A percentile compares a stretch with the other conserved stretches of the same genome.
Conservation (phyloP, 108 stramenopile genomes). For the Fragilaria crotonensis region DNA sequence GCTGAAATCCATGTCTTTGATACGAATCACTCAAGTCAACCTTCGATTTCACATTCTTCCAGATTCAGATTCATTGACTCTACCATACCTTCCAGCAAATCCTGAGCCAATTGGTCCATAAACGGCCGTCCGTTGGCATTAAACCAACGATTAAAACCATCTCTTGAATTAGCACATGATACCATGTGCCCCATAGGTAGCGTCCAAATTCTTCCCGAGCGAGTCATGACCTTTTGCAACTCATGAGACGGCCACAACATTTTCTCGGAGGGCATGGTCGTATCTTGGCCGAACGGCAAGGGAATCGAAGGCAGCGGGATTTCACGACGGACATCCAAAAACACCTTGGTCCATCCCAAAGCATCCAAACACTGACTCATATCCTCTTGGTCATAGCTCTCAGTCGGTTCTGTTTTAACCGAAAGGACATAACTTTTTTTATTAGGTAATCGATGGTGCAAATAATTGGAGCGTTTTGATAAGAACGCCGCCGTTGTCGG, state of each 20-base stretch:
- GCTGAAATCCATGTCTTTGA: too few species aligned
- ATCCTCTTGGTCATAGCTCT: slow-evolving; percentile 1
- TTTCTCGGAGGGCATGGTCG: slow-evolving; percentile 8
- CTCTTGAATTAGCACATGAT: slow-evolving; percentile 63
- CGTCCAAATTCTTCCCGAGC: slow-evolving; percentile 3
- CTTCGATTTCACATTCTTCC: background rate
- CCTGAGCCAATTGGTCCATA: slow-evolving; percentile 55
- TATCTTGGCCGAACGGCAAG: slow-evolving; percentile 2
- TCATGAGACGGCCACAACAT: slow-evolving; percentile 31
- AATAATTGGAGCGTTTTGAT: slow-evolving; percentile 34
- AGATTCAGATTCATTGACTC: background rate
- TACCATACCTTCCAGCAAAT: slow-evolving; percentile 16
- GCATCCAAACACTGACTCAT: slow-evolving; percentile 55
- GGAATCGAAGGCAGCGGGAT: slow-evolving; percentile 25
- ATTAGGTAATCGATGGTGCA: slow-evolving; percentile 23
- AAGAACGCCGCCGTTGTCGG: slow-evolving; percentile 74
- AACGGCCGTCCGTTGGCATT: slow-evolving; percentile 50
- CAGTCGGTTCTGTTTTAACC: background rate
- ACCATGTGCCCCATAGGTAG: slow-evolving; percentile 69
- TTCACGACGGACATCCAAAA: slow-evolving; percentile 60
- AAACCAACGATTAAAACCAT: slow-evolving; percentile 27
- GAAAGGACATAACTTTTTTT: slow-evolving; percentile 3
- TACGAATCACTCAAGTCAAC: too few species aligned
- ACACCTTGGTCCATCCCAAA: slow-evolving; percentile 76
- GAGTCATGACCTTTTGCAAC: slow-evolving; percentile 7